Evolutionary conservation across 164 flowering plant species (phyloP), one percentile per base, ranked within the genome.

Genomic region (Umbilicus rupestris): DNA sequence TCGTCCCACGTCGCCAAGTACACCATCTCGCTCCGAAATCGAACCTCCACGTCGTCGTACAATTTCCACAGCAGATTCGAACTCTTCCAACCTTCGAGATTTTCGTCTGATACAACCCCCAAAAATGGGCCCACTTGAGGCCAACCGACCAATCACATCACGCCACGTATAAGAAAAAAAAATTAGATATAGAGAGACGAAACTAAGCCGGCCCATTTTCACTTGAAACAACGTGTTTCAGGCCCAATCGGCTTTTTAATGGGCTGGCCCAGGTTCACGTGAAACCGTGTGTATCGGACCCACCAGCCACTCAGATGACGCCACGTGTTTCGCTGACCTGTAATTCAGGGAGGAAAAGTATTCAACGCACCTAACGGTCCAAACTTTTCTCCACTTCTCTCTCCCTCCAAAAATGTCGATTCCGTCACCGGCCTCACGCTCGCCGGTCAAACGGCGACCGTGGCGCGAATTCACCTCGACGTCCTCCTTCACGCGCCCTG

Each of bases 1-100:
- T 91, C 98, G 74, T 94, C 98, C 96, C 97, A 91, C 0, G 96
- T 82, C 7, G 69, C 74, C 35, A 94, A 78, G 82, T 91, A 94
- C 62, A 94, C 98, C 98, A 94, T 94, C 63, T 71, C 30, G 47
- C 39, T 30, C 10, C 44, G 9, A 47, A n/a, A n/a, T 20, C 55
- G 24, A 47, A n/a, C 15, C 31, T 55, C 60, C 60, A 17, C 19
- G 60, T 26, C 31, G 16, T 14, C 33, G 17, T 33, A 26, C 60
- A 29, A n/a, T 10, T 55, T 22, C 58, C 15, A 7, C 37, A 41
- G 44, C 44, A 41, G 12, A 55, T 11, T 49, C 55, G 5, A 14
- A 26, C 33, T 28, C n/a, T n/a, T n/a, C 35, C 60, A 11, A 9
- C 44, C 44, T 41, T 14, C 12, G 44, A 9, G 12, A 41, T 41